phyloP scores from a whole-genome alignment of 2,329 filamentous ascomycete genomes.

The Clonostachys sp. region DNA sequence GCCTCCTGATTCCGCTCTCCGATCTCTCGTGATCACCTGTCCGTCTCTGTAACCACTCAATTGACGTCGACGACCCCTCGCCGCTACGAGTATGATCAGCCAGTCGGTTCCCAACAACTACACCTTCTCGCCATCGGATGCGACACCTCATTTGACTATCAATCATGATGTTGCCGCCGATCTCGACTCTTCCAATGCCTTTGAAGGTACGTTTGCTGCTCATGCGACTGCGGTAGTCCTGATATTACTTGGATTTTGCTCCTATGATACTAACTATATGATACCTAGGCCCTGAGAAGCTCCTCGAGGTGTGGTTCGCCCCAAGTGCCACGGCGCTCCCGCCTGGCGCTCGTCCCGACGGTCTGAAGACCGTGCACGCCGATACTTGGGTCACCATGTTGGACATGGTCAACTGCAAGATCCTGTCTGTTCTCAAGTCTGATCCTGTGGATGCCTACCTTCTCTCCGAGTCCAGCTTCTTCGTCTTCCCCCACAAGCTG shows the following conservation, averaged over 20 bases:
- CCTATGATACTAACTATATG: slow-evolving; percentile 27
- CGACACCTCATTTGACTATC: slow-evolving; percentile 88
- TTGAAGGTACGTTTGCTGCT: slow-evolving; percentile 63
- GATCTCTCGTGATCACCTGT: too few relatives aligned
- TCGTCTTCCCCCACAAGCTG: slow-evolving; percentile 98
- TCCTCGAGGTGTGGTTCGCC: slow-evolving; percentile 97
- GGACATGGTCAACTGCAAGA: slow-evolving; percentile 97
- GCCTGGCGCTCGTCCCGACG: slow-evolving; percentile 63
- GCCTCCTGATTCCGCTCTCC: too few relatives aligned
- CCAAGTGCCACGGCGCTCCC: slow-evolving; percentile 72
- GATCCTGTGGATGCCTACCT: slow-evolving; percentile 95
- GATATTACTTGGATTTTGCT: not conserved
- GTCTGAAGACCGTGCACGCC: slow-evolving; percentile 78
- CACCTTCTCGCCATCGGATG: slow-evolving; percentile 76
- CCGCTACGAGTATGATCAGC: slow-evolving; percentile 64
- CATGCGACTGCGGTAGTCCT: not conserved
- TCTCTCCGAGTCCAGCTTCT: slow-evolving; percentile 99
- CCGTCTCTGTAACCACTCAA: too few relatives aligned
- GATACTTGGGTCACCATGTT: slow-evolving; percentile 96
- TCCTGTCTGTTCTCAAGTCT: slow-evolving; percentile 88
- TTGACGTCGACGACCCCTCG: slow-evolving; percentile 4
- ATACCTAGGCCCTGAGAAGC: slow-evolving; percentile 72
- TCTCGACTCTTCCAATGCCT: slow-evolving; percentile 91
- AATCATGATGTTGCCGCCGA: slow-evolving; percentile 92
- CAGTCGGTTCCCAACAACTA: slow-evolving; percentile 76